Base-by-base conservation (phyloP, 1,284 basidiomycete genomes). In the Ceraceosorus guamensis region DNA sequence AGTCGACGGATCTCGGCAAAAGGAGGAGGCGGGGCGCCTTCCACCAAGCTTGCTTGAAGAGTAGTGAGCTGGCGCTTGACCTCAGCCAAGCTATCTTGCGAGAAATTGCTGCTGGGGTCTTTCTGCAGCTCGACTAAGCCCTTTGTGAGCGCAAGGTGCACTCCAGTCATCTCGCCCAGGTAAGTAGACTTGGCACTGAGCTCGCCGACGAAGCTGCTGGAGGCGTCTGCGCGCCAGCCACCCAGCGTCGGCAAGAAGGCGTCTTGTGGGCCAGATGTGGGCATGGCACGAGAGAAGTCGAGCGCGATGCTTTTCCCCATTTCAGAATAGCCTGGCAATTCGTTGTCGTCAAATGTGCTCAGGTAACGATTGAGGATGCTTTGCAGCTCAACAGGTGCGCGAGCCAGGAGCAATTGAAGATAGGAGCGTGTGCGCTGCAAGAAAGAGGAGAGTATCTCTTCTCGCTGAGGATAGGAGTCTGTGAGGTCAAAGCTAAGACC, bases 351-450 rank as follows among this genome's bases (percentile, higher is more conserved):
- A 33, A 71, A 60, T 7, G 60, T 62, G 48, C 49, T 49, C 44
- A 75, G 56, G 68, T 78, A 78, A 11, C 52, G 87, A 83, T 93
- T 89, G 50, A 98, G 79, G 2, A 90, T 91, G 0, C 90, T 87
- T 68, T 93, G 89, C 54, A 97, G 79, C 77, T 96, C 92, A 68
- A 92, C 83, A 0, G 93, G 95, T 6, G 92, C 90, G 18, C 90
- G 83, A 8, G 84, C 84, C 50, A 97, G 80, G 3, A 89, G 89
- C 39, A 90, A 79, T 55, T 87, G 85, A 54, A 98, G 86, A 89
- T 92, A 97, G 33, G 76, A 81, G 58, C 83, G 84, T 6, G 89
- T 84, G 63, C 88, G 85, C 11, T 81, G 80, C 63, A 89, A 83
- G 49, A 96, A 77, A 59, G 86, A 83, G 18, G 81, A 80, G 2